Conservation (phyloP, 352 stramenopile species). For the Phytophthora fragariaefolia region DNA sequence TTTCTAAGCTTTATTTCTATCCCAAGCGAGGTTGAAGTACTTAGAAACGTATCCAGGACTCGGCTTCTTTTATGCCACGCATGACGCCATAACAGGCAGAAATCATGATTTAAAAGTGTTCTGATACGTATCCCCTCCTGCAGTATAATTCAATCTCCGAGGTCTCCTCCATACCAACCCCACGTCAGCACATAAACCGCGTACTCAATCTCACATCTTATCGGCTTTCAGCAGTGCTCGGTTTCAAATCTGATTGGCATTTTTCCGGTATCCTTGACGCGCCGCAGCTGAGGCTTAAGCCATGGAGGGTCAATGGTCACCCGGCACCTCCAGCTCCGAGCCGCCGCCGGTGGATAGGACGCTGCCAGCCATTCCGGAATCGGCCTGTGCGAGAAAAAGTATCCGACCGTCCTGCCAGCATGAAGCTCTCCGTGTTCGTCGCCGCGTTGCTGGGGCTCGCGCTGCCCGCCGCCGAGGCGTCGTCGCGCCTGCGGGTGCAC, state of each 20-base stretch:
- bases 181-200: no score
- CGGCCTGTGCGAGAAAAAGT: not conserved
- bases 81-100: conserved; percentile 2
- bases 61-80: no score
- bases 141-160: no score
- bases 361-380: conserved; percentile 27
- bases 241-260: not conserved
- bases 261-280: not conserved
- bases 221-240: no score
- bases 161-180: no score
- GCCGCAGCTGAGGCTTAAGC: not conserved
- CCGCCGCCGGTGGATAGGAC: not conserved
- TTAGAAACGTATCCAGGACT: conserved; percentile 27
- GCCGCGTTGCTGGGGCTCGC: conserved; percentile 16
- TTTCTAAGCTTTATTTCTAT: no score
- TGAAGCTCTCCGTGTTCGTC: conserved; percentile 30
- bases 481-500: conserved; percentile 32
- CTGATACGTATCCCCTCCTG: conserved; percentile 6
- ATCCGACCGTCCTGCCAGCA: not conserved
- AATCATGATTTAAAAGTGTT: conserved; percentile 8
- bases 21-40: conserved; percentile 16
- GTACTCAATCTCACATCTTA: no score
- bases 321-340: not conserved
- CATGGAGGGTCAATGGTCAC: not conserved
- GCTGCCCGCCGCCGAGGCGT: conserved; percentile 15